Percentiles rank a stretch among this genome's conserved stretches.
Conservation (phyloP, 2,329 filamentous ascomycete species). For the Gnomoniopsis smithogilvyi region DNA sequence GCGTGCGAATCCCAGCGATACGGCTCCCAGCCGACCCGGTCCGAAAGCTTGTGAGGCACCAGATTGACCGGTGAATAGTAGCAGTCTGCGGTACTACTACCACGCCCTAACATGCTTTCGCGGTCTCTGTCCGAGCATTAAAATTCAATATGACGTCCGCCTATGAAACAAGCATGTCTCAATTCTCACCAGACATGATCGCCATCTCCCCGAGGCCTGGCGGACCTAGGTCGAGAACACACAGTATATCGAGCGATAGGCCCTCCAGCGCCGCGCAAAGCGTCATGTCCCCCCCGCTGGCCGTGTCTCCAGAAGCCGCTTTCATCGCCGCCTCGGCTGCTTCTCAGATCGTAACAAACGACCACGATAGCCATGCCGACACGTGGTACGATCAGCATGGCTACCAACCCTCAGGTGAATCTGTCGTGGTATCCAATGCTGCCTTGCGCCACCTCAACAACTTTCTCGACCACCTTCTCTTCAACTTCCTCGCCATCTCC, state of each 20-base stretch:
- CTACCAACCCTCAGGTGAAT: conserved; percentile 62
- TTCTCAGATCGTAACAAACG: conserved; percentile 86
- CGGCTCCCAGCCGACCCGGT: conserved; percentile 9
- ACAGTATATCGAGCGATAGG: conserved; percentile 69
- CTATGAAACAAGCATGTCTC: conserved; percentile 13
- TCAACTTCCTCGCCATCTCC: conserved; percentile 79
- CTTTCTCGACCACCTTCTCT: conserved; percentile 91
- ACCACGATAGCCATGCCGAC: conserved; percentile 73
- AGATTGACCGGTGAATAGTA: conserved; percentile 7
- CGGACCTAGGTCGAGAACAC: conserved; percentile 42
- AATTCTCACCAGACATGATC: conserved; percentile 10
- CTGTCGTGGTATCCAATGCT: conserved; percentile 67
- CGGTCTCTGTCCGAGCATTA: conserved; percentile 6
- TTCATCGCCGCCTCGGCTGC: conserved; percentile 89
- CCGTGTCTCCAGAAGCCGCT: conserved; percentile 71
- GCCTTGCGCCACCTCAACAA: conserved; percentile 80
- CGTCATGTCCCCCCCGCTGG: conserved; percentile 63
- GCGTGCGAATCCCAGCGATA: conserved; percentile 8
- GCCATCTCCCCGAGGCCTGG: conserved; percentile 18
- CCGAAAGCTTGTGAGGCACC: conserved; percentile 1
- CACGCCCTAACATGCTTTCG: conserved; percentile 7
- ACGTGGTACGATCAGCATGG: conserved; percentile 68
- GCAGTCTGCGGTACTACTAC: neutral
- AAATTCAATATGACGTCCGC: conserved; percentile 13
- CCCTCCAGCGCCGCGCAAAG: conserved; percentile 58